These are phyloP conservation scores for Ascochyta viciae-villosae DNA, from an alignment of 2,329 filamentous ascomycete species.

Conservation along the genomic window DNA sequence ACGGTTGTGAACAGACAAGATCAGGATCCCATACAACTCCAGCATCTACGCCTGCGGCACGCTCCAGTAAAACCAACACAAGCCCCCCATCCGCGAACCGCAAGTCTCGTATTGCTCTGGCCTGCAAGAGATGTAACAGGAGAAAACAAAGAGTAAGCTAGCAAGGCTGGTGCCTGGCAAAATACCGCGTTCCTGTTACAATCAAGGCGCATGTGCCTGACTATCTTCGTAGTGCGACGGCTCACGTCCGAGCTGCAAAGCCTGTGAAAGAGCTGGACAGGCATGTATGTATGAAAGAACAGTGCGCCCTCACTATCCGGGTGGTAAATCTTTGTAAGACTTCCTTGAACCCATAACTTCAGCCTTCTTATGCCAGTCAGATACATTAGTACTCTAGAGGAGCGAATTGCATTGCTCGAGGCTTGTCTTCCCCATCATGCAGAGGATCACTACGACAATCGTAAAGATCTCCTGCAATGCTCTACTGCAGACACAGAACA, in stretches of 20 bases:
- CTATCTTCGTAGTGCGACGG: conserved; percentile 31
- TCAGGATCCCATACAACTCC: too few relatives aligned
- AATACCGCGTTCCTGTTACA: too few relatives aligned
- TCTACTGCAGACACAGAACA: background rate
- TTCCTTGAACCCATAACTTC: background rate
- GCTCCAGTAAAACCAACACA: too few relatives aligned
- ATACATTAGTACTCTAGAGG: conserved; percentile 37
- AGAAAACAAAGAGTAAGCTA: conserved; percentile 35
- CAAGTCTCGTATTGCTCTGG: conserved; percentile 31
- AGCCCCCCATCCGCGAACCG: conserved; percentile 9
- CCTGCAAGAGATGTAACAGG: conserved; percentile 37
- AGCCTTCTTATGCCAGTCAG: conserved; percentile 6
- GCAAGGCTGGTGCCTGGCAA: background rate
- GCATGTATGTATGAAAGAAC: conserved; percentile 35
- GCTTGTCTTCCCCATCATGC: conserved; percentile 35
- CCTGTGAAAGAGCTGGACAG: conserved; percentile 28
- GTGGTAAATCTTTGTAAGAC: conserved; percentile 34
- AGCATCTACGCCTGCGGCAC: too few relatives aligned
- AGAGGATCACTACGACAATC: conserved; percentile 30
- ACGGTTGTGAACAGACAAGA: too few relatives aligned
- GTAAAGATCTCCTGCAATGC: background rate
- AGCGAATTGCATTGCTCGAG: conserved; percentile 37
- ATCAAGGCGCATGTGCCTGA: too few relatives aligned
- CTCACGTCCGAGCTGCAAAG: conserved; percentile 26
- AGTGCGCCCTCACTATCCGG: conserved; percentile 35